These are phyloP conservation scores for Hypomontagnella monticulosa DNA, from an alignment of 495 filamentous ascomycete genomes.

Conservation along the genomic window DNA sequence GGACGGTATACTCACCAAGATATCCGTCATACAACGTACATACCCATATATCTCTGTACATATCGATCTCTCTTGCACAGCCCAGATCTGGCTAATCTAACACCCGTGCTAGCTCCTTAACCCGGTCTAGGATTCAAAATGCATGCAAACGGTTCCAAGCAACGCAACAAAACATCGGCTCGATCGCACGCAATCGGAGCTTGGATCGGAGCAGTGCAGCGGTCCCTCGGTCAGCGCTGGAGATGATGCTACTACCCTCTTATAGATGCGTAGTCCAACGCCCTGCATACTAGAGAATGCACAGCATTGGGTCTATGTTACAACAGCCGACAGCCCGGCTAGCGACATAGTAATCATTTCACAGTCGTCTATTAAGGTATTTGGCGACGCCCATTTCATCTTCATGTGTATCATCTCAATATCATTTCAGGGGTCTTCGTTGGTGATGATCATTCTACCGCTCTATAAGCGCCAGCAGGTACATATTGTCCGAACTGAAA, in stretches of 20 bases:
- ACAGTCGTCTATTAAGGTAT: too few relatives aligned
- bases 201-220: slow-evolving; percentile 38
- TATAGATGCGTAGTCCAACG: slow-evolving; percentile 21
- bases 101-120: slow-evolving; percentile 19
- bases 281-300: slow-evolving; percentile 27
- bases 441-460: neutral
- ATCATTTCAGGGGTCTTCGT: neutral
- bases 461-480: slow-evolving; percentile 27
- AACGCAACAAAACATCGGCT: slow-evolving; percentile 27
- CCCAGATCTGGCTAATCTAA: slow-evolving; percentile 29
- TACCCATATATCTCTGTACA: slow-evolving; percentile 16
- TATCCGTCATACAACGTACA: slow-evolving; percentile 23
- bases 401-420: too few relatives aligned
- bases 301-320: slow-evolving; percentile 15
- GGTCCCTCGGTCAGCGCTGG: slow-evolving; percentile 21
- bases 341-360: slow-evolving; percentile 9
- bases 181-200: slow-evolving; percentile 36
- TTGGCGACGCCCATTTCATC: neutral
- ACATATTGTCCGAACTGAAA: slow-evolving; percentile 21
- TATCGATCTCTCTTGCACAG: slow-evolving; percentile 23
- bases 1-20: slow-evolving; percentile 15
- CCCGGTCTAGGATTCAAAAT: slow-evolving; percentile 19
- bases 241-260: slow-evolving; percentile 32
- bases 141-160: slow-evolving; percentile 35
- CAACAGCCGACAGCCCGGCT: slow-evolving; percentile 2